Conservation (phyloP, 1,284 basidiomycete species). For the Cryptococcus maquisensis region DNA sequence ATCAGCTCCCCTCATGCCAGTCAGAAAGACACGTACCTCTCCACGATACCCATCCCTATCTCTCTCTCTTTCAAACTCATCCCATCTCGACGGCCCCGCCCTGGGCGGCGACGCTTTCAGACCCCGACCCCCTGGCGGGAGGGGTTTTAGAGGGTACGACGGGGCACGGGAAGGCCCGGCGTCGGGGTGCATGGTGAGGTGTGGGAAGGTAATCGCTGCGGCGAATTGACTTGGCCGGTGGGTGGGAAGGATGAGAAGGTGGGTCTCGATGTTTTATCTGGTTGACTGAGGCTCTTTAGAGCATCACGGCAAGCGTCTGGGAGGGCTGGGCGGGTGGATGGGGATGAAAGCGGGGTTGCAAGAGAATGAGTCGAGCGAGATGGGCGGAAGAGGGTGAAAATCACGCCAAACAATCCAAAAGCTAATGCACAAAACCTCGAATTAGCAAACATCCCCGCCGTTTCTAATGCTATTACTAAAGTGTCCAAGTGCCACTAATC, state of each 20-base stretch:
- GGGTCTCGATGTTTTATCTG: not conserved
- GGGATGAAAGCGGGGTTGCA: too few species aligned
- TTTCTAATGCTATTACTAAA: not conserved
- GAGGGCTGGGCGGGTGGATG: not conserved
- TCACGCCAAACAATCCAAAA: not conserved
- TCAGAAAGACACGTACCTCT: slow-evolving; percentile 7
- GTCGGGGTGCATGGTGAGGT: slow-evolving; percentile 19
- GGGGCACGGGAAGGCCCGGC: slow-evolving; percentile 20
- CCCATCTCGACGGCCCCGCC: slow-evolving; percentile 4
- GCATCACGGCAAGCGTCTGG: not conserved
- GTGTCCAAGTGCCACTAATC: not conserved
- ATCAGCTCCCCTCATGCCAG: too few species aligned
- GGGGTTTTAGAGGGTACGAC: slow-evolving; percentile 1
- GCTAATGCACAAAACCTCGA: not conserved
- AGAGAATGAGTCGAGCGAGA: not conserved
- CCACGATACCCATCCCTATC: slow-evolving; percentile 7
- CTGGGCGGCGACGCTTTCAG: not conserved
- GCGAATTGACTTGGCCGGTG: not conserved
- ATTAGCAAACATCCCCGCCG: not conserved
- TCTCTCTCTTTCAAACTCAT: slow-evolving; percentile 1
- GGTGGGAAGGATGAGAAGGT: not conserved
- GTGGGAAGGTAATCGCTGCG: not conserved
- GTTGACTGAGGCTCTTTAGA: not conserved
- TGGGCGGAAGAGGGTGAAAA: not conserved
- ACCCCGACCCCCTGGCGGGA: not conserved